These are phyloP conservation scores for Adansonia gregorii DNA, from an alignment of 441 rosid genomes.

Conservation along the genomic window DNA sequence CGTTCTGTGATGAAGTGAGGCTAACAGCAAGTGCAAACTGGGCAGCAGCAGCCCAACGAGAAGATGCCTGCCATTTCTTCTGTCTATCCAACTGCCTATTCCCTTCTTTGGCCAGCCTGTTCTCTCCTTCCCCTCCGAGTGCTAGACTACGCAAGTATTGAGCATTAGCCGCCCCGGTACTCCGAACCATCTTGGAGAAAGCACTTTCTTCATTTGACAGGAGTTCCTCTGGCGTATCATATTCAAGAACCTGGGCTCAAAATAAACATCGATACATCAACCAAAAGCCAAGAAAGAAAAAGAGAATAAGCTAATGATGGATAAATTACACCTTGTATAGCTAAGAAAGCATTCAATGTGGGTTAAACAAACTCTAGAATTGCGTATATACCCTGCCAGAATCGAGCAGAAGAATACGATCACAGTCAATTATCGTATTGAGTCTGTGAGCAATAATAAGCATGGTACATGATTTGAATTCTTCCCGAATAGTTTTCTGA, in stretches of 20 bases:
- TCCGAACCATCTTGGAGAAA: conserved; percentile 93
- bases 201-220: conserved; percentile 68
- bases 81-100: conserved; percentile 53
- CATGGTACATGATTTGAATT: conserved; percentile 94
- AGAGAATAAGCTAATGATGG: conserved; percentile 11
- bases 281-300: conserved; percentile 13
- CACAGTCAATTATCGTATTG: conserved; percentile 89
- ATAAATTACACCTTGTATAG: not conserved
- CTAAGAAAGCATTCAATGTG: conserved; percentile 1
- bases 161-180: conserved; percentile 93
- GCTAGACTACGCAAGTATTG: conserved; percentile 80
- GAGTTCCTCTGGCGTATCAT: conserved; percentile 69
- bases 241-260: conserved; percentile 73
- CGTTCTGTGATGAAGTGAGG: conserved; percentile 88
- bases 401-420: conserved; percentile 80
- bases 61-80: conserved; percentile 84
- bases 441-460: conserved; percentile 91
- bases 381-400: conserved; percentile 68
- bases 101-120: conserved; percentile 42
- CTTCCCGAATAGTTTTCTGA: conserved; percentile 93
- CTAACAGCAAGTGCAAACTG: conserved; percentile 85
- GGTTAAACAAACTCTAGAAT: not conserved
- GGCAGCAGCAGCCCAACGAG: conserved; percentile 97
- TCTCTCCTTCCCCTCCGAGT: conserved; percentile 52
- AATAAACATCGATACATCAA: not conserved